Percentiles rank a stretch among this genome's conserved stretches.
phyloP scores from a whole-genome alignment of 805 yeast species.

The Candida caryicola region DNA sequence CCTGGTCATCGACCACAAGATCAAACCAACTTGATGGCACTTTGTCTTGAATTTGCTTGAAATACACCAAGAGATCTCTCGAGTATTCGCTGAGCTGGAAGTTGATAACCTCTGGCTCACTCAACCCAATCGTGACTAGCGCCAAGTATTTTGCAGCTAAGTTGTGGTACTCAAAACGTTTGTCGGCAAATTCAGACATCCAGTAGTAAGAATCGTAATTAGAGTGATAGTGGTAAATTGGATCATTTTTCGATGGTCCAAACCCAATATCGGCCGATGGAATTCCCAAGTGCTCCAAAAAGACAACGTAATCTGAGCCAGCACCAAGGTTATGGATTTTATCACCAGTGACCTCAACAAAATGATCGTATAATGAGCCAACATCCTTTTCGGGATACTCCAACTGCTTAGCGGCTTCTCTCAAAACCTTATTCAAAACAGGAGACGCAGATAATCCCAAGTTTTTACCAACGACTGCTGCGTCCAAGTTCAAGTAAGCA shows the following conservation, averaged over 20 bases:
- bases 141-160: conserved; percentile 61
- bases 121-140: conserved; percentile 48
- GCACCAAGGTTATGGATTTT: conserved; percentile 44
- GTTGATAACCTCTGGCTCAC: conserved; percentile 56
- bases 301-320: conserved; percentile 55
- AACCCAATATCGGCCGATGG: conserved; percentile 56
- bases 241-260: conserved; percentile 36
- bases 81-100: conserved; percentile 49
- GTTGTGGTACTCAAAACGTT: conserved; percentile 51
- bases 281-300: conserved; percentile 65
- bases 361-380: conserved; percentile 48
- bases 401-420: conserved; percentile 46
- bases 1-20: conserved; percentile 14
- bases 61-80: conserved; percentile 37
- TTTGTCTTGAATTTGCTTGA: conserved; percentile 22
- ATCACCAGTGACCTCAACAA: conserved; percentile 31
- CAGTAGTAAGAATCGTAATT: conserved; percentile 57
- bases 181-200: conserved; percentile 52
- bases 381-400: conserved; percentile 39
- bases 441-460: conserved; percentile 55
- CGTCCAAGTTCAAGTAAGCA: conserved; percentile 51
- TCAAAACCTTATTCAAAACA: conserved; percentile 46
- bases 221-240: conserved; percentile 58
- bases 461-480: conserved; percentile 50
- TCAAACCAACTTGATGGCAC: conserved; percentile 37